Base-by-base conservation (phyloP, 805 yeast species). In the Nakazawaea wyomingensis region DNA sequence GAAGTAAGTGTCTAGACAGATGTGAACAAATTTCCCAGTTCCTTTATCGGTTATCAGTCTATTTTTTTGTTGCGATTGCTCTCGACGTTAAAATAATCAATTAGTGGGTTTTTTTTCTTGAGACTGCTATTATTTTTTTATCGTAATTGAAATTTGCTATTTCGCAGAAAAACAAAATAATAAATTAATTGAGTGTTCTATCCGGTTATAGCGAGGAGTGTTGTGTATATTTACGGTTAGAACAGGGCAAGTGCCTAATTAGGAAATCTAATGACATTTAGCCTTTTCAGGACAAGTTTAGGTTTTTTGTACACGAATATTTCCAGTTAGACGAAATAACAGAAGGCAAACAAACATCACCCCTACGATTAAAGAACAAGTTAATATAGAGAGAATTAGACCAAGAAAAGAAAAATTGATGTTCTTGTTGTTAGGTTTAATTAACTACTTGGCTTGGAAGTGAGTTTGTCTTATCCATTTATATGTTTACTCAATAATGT, bases 191-290 rank as follows among this genome's bases (percentile, higher is more conserved):
- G n/a, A n/a, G n/a, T n/a, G n/a, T n/a, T n/a, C n/a, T n/a, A 19
- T 22, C 18, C 40, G 40, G 40, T 28, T 37, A 19, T 13, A 10
- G 8, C n/a, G 18, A 37, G 33, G 40, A 10, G 10, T n/a, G 22
- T 14, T 29, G n/a, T 29, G 11, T 10, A 10, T 18, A 14, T 20
- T 27, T 33, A 19, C 43, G 43, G 37, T 33, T 39, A 7, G 5
- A n/a, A 19, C 27, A 35, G 19, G 31, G 43, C 6, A 18, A 17
- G 13, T 34, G 28, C 44, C 29, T 14, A 17, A n/a, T 40, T 40
- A 40, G 44, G 38, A 40, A 40, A 40, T 34, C 28, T 20, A 21
- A 40, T 40, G 18, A 34, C 39, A 26, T 17, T 39, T 4, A 7
- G 8, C 39, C 39, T 34, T 6, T 26, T 34, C 3, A 14, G 39